These are phyloP conservation scores for Silybum marianum DNA, from an alignment of 129 eudicot genomes.

Conservation along the genomic window DNA sequence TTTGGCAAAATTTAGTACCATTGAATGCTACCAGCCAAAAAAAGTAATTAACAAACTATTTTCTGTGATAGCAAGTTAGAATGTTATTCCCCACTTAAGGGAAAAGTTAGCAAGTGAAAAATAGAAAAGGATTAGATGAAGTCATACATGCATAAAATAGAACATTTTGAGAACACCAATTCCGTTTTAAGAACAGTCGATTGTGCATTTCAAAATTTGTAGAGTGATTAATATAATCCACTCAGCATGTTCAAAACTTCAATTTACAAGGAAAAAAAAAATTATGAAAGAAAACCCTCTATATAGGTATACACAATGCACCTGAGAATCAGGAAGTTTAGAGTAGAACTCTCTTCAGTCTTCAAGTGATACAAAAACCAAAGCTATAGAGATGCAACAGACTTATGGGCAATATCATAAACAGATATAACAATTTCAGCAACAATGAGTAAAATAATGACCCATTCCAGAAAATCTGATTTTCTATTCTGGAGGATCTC, in stretches of 20 bases:
- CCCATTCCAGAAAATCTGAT: slow-evolving; percentile 92
- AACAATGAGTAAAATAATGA: slow-evolving; percentile 75
- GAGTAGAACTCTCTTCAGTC: slow-evolving; percentile 24
- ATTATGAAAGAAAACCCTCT: slow-evolving; percentile 8
- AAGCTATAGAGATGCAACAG: slow-evolving; percentile 49
- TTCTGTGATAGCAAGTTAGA: not conserved
- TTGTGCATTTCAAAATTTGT: not conserved
- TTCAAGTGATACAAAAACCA: slow-evolving; percentile 17
- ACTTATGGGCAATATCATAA: slow-evolving; percentile 77
- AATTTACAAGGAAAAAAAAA: slow-evolving; percentile 18
- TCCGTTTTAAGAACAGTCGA: not conserved
- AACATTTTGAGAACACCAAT: not conserved
- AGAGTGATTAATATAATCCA: slow-evolving; percentile 5
- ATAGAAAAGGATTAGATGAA: not conserved
- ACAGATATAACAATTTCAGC: slow-evolving; percentile 87
- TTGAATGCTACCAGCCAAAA: not conserved
- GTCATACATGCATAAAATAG: not conserved
- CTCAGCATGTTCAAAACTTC: not conserved
- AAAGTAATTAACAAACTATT: not conserved
- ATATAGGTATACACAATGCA: slow-evolving; percentile 33
- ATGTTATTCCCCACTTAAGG: not conserved
- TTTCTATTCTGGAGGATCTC: slow-evolving; percentile 92
- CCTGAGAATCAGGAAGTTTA: slow-evolving; percentile 20
- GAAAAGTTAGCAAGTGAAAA: not conserved
- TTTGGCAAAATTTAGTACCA: not conserved